Evolutionary conservation across 768 basidiomycete species (phyloP), one percentile per base, ranked within the genome.

Genomic region (Hygrocybe coccinea): DNA sequence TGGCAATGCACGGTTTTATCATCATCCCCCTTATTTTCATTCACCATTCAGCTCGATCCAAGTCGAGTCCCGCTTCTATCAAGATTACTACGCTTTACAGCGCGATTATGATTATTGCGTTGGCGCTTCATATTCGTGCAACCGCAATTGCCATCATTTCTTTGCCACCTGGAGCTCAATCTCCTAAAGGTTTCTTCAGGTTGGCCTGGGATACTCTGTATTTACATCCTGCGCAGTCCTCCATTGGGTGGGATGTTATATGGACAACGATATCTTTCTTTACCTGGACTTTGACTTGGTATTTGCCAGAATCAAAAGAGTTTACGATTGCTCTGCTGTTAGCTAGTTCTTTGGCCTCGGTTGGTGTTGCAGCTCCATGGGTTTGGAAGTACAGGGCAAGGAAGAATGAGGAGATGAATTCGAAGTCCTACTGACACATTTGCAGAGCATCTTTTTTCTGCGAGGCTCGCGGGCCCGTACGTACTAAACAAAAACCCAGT

Each of bases 161-260:
- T 17, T 64, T 71, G 36, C 60, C 50, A 24, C 46, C 52, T 24
- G 47, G 55, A 25, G 41, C 61, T 43, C 61, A 44, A 39, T 56
- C 59, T 35, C 58, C 55, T 11, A 57, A 46, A 9, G 57, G 63
- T 38, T 64, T 75, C 46, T 60, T 70, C 14, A 19, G 29, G 2
- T 64, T 59, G 11, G 69, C 69, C 15, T 76, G 74, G 74, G 59
- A 57, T 0, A 69, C 68, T 21, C 71, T 83, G 9, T 65, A 78
- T 51, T 68, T 72, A 1, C 80, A 85, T 63, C 83, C 84, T 1
- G 85, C 84, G 4, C 83, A 84, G 64, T 74, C 80, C 1, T 83
- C 80, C 10, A 84, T 87, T 35, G 80, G 83, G 5, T 82, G 81
- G 77, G 85, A 87, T 51, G 76, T 84, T 9, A 62, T 86, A 6